A percentile compares a stretch with the other conserved stretches of the same genome.
phyloP scores from a whole-genome alignment of 139 green algal species.

The Pseudopediastrum boryanum region DNA sequence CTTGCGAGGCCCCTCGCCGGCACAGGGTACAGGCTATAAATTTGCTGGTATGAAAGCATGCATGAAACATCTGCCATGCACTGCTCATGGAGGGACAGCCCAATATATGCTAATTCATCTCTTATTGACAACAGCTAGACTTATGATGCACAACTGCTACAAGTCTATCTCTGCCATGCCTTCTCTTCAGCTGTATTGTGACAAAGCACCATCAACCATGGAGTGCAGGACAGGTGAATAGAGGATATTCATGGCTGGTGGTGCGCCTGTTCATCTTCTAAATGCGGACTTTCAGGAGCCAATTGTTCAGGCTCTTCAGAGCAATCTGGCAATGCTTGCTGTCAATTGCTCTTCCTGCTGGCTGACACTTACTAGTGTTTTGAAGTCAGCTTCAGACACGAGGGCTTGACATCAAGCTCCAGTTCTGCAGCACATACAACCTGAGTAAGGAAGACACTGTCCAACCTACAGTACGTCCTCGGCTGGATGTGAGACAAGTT shows the following conservation, averaged over 20 bases:
- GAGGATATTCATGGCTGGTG: not conserved
- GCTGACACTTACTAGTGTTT: conserved; percentile 48
- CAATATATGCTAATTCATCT: too few species aligned
- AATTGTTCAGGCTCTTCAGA: too few species aligned
- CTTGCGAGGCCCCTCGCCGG: too few species aligned
- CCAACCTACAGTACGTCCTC: not conserved
- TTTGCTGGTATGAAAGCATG: too few species aligned
- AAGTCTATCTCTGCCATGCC: too few species aligned
- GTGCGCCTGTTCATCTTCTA: not conserved
- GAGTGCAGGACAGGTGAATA: too few species aligned
- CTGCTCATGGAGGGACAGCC: too few species aligned
- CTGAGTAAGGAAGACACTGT: not conserved
- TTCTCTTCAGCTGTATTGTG: not conserved
- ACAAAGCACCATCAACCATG: conserved; percentile 18
- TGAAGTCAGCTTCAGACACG: conserved; percentile 53
- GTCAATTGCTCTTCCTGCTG: too few species aligned
- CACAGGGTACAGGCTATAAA: too few species aligned
- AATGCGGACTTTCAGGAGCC: not conserved
- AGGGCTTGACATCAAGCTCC: conserved; percentile 62
- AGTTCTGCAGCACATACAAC: conserved; percentile 45
- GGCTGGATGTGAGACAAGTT: not conserved
- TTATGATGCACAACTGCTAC: too few species aligned
- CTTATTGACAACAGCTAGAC: too few species aligned
- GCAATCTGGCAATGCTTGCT: not conserved
- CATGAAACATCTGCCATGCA: too few species aligned